Percentiles rank a stretch among this genome's conserved stretches.
phyloP scores from a whole-genome alignment of 805 yeast genomes.

The Ogataea methanolica region DNA sequence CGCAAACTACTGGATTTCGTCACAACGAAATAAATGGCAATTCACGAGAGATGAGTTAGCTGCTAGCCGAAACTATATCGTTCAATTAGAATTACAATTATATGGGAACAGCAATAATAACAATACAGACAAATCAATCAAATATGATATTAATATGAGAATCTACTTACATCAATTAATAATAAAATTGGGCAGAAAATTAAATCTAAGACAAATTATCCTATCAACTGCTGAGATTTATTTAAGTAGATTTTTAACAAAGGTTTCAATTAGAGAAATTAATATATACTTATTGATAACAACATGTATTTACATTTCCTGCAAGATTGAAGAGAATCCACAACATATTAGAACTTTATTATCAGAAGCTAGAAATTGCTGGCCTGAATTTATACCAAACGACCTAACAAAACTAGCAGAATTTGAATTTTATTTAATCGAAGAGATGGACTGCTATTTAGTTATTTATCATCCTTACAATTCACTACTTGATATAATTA shows the following conservation, averaged over 20 bases:
- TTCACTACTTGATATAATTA: conserved; percentile 50
- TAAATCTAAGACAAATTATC: conserved; percentile 77
- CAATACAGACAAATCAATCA: conserved; percentile 21
- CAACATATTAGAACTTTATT: conserved; percentile 84
- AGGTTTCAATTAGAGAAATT: conserved; percentile 72
- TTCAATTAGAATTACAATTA: conserved; percentile 20
- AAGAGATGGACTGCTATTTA: conserved; percentile 72
- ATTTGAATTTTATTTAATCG: conserved; percentile 89
- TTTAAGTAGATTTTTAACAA: conserved; percentile 68
- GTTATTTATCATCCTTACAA: conserved; percentile 75
- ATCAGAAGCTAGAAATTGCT: conserved; percentile 77
- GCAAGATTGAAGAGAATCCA: conserved; percentile 94
- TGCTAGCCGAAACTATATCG: conserved; percentile 14
- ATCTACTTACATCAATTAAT: conserved; percentile 76
- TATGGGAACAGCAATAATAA: conserved; percentile 5
- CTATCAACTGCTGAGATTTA: conserved; percentile 87
- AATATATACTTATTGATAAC: conserved; percentile 79
- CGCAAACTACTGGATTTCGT: conserved; percentile 83
- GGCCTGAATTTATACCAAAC: conserved; percentile 95
- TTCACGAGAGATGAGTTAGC: conserved; percentile 57
- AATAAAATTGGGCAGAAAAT: conserved; percentile 71
- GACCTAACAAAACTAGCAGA: conserved; percentile 91
- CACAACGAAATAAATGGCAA: conserved; percentile 82
- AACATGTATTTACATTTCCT: conserved; percentile 81
- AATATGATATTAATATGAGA: conserved; percentile 58